These are phyloP conservation scores for Tetracladium marchalianum DNA, from an alignment of 495 filamentous ascomycete species.

Conservation along the genomic window DNA sequence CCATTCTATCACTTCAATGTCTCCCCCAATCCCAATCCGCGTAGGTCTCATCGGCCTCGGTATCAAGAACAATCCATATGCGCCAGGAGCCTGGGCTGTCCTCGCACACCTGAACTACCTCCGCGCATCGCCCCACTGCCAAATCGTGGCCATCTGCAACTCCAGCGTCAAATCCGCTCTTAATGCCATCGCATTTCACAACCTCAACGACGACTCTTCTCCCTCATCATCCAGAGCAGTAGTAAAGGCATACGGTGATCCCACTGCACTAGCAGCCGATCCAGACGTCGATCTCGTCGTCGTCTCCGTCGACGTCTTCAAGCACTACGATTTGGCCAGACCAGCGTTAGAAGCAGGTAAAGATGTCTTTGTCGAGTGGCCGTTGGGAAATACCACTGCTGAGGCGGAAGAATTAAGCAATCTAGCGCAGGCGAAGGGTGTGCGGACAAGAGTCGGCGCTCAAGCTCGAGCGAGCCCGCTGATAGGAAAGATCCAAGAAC, in stretches of 20 bases:
- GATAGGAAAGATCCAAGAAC: slow-evolving; percentile 15
- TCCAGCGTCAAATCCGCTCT: slow-evolving; percentile 30
- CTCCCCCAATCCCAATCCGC: slow-evolving; percentile 36
- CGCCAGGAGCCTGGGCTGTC: slow-evolving; percentile 30
- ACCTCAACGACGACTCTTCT: too few species aligned
- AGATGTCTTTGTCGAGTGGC: slow-evolving; percentile 43
- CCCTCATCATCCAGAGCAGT: too few species aligned
- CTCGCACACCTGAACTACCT: slow-evolving; percentile 34
- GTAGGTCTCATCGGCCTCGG: slow-evolving; percentile 38
- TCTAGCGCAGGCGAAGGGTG: slow-evolving; percentile 22
- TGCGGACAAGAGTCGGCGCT: slow-evolving; percentile 23
- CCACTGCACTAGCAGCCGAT: slow-evolving; percentile 36
- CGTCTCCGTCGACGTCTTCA: slow-evolving; percentile 29
- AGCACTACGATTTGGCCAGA: slow-evolving; percentile 33
- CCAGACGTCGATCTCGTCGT: slow-evolving; percentile 42
- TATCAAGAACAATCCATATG: slow-evolving; percentile 1
- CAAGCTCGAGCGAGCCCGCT: slow-evolving; percentile 17
- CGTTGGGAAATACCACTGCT: slow-evolving; percentile 15
- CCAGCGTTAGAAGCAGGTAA: slow-evolving; percentile 37
- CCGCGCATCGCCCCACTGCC: slow-evolving; percentile 23
- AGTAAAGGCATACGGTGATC: slow-evolving; percentile 32
- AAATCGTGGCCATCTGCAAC: slow-evolving; percentile 40
- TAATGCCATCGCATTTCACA: slow-evolving; percentile 29
- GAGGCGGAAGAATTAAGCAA: slow-evolving; percentile 24
- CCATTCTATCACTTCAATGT: slow-evolving; percentile 36